A percentile compares a stretch with the other conserved stretches of the same genome.
Evolutionary conservation across 2,329 filamentous ascomycete species (phyloP).

Genomic region (Paracamarosporium sp.): DNA sequence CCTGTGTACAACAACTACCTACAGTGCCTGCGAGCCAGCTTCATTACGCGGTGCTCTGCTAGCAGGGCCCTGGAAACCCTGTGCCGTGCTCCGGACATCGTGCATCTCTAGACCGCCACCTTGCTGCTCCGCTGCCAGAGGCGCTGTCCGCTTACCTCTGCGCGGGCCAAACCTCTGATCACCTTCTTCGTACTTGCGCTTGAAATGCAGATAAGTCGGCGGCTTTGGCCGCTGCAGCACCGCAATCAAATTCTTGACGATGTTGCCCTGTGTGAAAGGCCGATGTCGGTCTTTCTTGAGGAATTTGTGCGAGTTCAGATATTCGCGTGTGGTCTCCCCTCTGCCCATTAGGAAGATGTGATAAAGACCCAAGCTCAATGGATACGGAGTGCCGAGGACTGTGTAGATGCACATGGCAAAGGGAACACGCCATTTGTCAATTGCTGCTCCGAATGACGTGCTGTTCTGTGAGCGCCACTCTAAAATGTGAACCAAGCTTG

Average conservation of each 20-base stretch:
- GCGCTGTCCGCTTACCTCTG: conserved; percentile 59
- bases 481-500: conserved; percentile 81
- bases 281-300: conserved; percentile 88
- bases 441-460: conserved; percentile 72
- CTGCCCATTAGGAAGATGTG: conserved; percentile 90
- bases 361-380: conserved; percentile 82
- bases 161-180: conserved; percentile 80
- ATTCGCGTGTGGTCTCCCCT: conserved; percentile 95
- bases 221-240: conserved; percentile 84
- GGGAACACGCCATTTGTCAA: conserved; percentile 75
- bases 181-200: conserved; percentile 74
- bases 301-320: conserved; percentile 96
- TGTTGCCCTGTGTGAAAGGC: conserved; percentile 81
- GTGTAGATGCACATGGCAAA: conserved; percentile 91
- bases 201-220: conserved; percentile 90
- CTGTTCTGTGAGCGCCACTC: conserved; percentile 70
- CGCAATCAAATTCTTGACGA: conserved; percentile 78
- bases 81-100: conserved; percentile 35
- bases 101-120: conserved; percentile 75
- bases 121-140: conserved; percentile 59
- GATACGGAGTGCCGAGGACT: conserved; percentile 77
- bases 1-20: conserved; percentile 5
- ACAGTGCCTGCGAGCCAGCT: conserved; percentile 16
- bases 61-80: conserved; percentile 44
- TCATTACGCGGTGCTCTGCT: conserved; percentile 25